A percentile compares a stretch with the other conserved stretches of the same genome.
These are phyloP conservation scores for Gelatoporia subvermispora DNA, from an alignment of 768 basidiomycete species.

Conservation along the genomic window DNA sequence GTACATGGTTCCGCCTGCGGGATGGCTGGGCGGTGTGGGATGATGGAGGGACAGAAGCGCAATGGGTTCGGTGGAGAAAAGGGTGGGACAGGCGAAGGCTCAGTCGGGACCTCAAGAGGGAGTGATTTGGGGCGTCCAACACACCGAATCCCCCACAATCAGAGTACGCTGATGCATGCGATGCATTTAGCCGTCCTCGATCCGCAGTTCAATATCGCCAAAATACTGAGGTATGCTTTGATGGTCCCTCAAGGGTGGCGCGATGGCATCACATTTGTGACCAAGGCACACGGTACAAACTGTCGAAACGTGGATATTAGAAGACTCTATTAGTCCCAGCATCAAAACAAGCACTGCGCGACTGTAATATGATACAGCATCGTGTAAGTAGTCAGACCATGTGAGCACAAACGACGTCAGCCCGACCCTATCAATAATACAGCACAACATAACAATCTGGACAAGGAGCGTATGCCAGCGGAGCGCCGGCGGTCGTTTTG, in stretches of 20 bases:
- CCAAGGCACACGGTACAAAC: background rate
- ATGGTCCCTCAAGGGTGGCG: too few species aligned
- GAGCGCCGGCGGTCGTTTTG: background rate
- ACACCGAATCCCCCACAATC: too few species aligned
- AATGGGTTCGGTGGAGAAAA: constrained; percentile 64
- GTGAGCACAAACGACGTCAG: too few species aligned
- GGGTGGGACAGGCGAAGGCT: constrained; percentile 43
- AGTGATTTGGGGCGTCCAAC: too few species aligned
- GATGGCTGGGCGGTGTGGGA: constrained; percentile 82
- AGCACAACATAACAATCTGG: background rate
- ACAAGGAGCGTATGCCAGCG: too few species aligned
- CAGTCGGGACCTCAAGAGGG: too few species aligned
- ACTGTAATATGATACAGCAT: too few species aligned
- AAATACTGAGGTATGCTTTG: too few species aligned
- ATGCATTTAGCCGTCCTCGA: too few species aligned
- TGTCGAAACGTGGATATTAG: background rate
- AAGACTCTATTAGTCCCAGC: background rate
- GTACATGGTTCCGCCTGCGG: constrained; percentile 62
- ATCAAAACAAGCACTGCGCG: background rate
- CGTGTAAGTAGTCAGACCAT: too few species aligned
- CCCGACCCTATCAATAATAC: background rate
- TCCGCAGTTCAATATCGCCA: too few species aligned
- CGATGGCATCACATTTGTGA: background rate
- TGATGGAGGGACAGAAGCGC: constrained; percentile 71
- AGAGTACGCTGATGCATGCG: too few species aligned